These are phyloP conservation scores for Botryosphaeria dothidea DNA, from an alignment of 2,329 filamentous ascomycete genomes.

Conservation along the genomic window DNA sequence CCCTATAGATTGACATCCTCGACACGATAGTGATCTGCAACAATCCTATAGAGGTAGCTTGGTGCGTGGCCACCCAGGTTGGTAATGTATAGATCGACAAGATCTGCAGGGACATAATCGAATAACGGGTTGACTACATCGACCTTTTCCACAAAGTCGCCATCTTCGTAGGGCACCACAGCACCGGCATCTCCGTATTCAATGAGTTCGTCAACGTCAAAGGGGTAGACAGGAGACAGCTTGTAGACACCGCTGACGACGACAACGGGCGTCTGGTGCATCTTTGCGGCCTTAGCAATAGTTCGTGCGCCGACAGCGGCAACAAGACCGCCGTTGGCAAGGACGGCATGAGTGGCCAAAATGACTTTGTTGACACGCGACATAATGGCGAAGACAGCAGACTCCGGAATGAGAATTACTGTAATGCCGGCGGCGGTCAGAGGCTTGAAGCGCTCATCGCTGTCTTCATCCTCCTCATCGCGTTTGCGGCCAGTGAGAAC, in stretches of 20 bases:
- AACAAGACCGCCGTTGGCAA: slow-evolving; percentile 84
- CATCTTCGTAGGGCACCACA: slow-evolving; percentile 76
- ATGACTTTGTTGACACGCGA: slow-evolving; percentile 94
- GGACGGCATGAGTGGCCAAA: slow-evolving; percentile 80
- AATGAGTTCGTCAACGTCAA: slow-evolving; percentile 77
- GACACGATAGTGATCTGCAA: slow-evolving; percentile 67
- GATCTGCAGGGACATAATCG: slow-evolving; percentile 77
- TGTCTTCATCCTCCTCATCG: slow-evolving; percentile 49
- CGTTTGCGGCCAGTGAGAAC: slow-evolving; percentile 57
- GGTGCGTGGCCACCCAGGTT: slow-evolving; percentile 74
- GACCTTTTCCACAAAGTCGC: slow-evolving; percentile 73
- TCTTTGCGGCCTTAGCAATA: slow-evolving; percentile 81
- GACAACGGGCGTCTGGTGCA: slow-evolving; percentile 80
- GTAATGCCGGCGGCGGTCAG: slow-evolving; percentile 76
- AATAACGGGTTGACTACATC: slow-evolving; percentile 78
- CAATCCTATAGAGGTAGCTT: slow-evolving; percentile 71
- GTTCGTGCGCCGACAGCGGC: slow-evolving; percentile 80
- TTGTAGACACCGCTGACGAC: slow-evolving; percentile 92
- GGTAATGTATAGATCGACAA: slow-evolving; percentile 81
- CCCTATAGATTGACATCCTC: slow-evolving; percentile 2
- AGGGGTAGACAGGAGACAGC: slow-evolving; percentile 85
- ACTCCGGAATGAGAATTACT: slow-evolving; percentile 81
- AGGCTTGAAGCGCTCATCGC: slow-evolving; percentile 68
- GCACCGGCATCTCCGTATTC: slow-evolving; percentile 83
- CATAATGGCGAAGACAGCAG: slow-evolving; percentile 90